Evolutionary conservation across 2,329 filamentous ascomycete genomes (phyloP), one percentile per base, ranked within the genome.

Genomic region (Verticillium nubilum): DNA sequence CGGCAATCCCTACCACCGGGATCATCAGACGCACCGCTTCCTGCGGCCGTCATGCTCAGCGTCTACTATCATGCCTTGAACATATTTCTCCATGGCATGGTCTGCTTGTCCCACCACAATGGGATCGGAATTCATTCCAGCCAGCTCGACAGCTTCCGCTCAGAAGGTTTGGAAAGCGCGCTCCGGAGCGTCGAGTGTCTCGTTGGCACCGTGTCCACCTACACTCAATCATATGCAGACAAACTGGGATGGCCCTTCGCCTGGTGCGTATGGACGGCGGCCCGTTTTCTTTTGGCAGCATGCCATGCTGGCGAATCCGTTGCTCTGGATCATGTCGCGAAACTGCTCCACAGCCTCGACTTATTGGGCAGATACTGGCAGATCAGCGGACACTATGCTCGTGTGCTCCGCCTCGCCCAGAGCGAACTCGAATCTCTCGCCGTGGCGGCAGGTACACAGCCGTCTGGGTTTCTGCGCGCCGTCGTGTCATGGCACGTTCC

Each of bases 191-290:
- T 33, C 4, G 31, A 15, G 15, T 12, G 31, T 33, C 31, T 33
- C 10, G 31, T 33, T 3, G 15, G 31, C 31, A 10, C 15, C 4
- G 31, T 33, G 31, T 33, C 31, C 31, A 33, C 31, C 15, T 33
- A 33, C 31, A 33, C 31, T 10, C 31, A 33, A 15, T 15, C 31
- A 3, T 33, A 33, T 15, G 31, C 15, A 10, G 57, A 53, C 19
- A 9, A 59, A 17, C 17, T 61, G 10, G 60, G 60, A 9, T 61
- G 60, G 60, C 60, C 60, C 5, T 57, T 61, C 19, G 54, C 60
- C 5, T 61, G 60, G 60, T 57, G 57, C 4, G n/a, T 59, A 6
- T 61, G 60, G 60, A 42, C 47, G 7, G 57, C 53, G 10, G 57
- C 57, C 23, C 57, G 60, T 9, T 57, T 57, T 19, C 25, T 61